Percentiles rank a stretch among this genome's conserved stretches.
phyloP scores from a whole-genome alignment of 2,329 filamentous ascomycete species.

The Diplodia sapinea region DNA sequence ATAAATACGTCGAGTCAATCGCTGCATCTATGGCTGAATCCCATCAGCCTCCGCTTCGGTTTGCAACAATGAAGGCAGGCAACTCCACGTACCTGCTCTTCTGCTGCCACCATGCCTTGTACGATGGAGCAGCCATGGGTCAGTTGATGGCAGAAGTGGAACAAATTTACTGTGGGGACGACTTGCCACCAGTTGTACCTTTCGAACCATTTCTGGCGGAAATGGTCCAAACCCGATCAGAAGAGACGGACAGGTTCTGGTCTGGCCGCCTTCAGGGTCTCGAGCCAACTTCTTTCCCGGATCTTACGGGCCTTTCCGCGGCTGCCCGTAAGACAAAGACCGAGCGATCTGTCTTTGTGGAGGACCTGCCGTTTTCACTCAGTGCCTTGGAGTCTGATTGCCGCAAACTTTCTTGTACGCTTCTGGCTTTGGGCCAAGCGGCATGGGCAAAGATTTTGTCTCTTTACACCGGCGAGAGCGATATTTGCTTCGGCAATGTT shows the following conservation, averaged over 20 bases:
- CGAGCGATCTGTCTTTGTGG: slow-evolving; percentile 39
- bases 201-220: slow-evolving; percentile 70
- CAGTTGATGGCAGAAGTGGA: slow-evolving; percentile 75
- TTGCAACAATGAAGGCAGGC: slow-evolving; percentile 39
- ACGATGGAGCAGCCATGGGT: slow-evolving; percentile 80
- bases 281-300: slow-evolving; percentile 51
- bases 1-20: slow-evolving; percentile 51
- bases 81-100: slow-evolving; percentile 51
- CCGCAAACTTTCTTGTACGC: slow-evolving; percentile 43
- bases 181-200: slow-evolving; percentile 57
- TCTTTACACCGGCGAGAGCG: slow-evolving; percentile 60
- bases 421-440: slow-evolving; percentile 73
- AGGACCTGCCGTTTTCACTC: slow-evolving; percentile 37
- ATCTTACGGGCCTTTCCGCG: slow-evolving; percentile 40
- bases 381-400: slow-evolving; percentile 37
- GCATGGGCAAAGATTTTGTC: slow-evolving; percentile 72
- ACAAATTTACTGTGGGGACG: slow-evolving; percentile 55
- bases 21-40: slow-evolving; percentile 56
- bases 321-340: slow-evolving; percentile 33
- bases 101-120: slow-evolving; percentile 79
- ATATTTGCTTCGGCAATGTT: slow-evolving; percentile 88
- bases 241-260: slow-evolving; percentile 71
- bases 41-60: slow-evolving; percentile 45
- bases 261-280: slow-evolving; percentile 60
- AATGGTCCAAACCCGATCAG: slow-evolving; percentile 58